Evolutionary conservation across 2,329 filamentous ascomycete species (phyloP).

Genomic region (Epichloe gansuensis): DNA sequence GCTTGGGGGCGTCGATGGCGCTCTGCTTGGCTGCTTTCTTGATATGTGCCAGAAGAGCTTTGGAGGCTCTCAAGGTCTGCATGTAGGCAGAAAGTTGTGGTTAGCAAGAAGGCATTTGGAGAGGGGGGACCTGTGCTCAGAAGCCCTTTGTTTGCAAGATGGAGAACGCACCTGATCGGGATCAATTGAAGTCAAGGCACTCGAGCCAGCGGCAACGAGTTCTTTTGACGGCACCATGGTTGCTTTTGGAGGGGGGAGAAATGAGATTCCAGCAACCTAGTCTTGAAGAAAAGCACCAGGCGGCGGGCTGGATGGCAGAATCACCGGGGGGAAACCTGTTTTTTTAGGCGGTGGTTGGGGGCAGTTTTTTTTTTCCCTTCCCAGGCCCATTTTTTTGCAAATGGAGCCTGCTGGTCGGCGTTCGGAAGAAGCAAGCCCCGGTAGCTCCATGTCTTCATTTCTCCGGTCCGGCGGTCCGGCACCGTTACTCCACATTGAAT

Average conservation of each 20-base stretch:
- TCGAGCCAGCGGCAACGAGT: constrained; percentile 20
- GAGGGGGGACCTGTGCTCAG: neutral
- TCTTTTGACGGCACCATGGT: constrained; percentile 31
- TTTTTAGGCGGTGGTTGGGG: constrained; percentile 17
- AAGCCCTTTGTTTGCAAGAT: neutral
- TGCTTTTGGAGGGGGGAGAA: neutral
- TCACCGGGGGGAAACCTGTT: neutral
- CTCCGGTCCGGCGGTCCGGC: constrained; percentile 3
- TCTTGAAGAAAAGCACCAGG: constrained; percentile 2
- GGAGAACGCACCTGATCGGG: constrained; percentile 26
- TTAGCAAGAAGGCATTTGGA: neutral
- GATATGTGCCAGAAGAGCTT: constrained; percentile 49
- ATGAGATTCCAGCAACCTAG: neutral
- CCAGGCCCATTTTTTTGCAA: constrained; percentile 17
- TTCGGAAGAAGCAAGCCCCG: constrained; percentile 24
- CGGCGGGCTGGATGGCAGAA: constrained; percentile 11
- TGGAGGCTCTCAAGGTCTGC: constrained; percentile 49
- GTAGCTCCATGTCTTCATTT: neutral
- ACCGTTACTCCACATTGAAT: constrained; percentile 1
- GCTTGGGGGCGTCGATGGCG: constrained; percentile 34
- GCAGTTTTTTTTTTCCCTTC: constrained; percentile 2
- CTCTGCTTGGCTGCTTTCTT: constrained; percentile 40
- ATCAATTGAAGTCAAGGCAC: constrained; percentile 23
- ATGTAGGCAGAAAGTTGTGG: neutral
- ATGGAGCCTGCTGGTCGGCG: no score